These are phyloP conservation scores for Colletotrichum sansevieriae DNA, from an alignment of 2,329 filamentous ascomycete genomes.

Conservation along the genomic window DNA sequence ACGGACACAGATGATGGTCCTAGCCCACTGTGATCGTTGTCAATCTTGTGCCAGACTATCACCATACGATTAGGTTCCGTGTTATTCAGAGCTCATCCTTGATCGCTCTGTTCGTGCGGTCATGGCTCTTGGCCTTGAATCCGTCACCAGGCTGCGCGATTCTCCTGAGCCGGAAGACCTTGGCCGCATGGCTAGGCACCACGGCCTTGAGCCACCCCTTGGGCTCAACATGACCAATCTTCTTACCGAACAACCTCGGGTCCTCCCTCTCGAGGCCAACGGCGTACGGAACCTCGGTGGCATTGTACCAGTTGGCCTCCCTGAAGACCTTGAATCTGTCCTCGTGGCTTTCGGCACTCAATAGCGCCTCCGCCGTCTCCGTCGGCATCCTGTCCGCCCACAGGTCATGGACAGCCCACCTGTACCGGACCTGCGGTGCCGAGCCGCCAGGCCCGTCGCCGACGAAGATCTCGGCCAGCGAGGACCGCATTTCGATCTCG, in stretches of 20 bases:
- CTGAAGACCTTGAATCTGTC: conserved; percentile 26
- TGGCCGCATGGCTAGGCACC: conserved; percentile 43
- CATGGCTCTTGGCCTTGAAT: conserved; percentile 43
- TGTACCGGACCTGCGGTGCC: conserved; percentile 41
- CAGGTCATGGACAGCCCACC: conserved; percentile 44
- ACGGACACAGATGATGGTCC: no score
- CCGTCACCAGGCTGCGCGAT: conserved; percentile 41
- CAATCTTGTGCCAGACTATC: neutral
- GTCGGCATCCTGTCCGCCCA: conserved; percentile 44
- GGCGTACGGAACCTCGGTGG: conserved; percentile 42
- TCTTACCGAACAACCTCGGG: conserved; percentile 43
- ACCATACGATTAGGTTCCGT: neutral
- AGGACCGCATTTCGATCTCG: conserved; percentile 37
- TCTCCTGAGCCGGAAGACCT: conserved; percentile 42
- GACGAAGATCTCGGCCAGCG: conserved; percentile 44
- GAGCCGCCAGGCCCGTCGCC: conserved; percentile 44
- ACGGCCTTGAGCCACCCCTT: conserved; percentile 35
- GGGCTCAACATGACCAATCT: conserved; percentile 41
- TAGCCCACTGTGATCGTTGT: no score
- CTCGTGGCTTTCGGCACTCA: conserved; percentile 31
- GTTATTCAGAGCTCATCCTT: conserved; percentile 40
- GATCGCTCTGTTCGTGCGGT: conserved; percentile 38
- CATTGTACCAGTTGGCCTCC: conserved; percentile 42
- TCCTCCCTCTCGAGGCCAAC: conserved; percentile 42
- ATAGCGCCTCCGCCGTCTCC: conserved; percentile 35